A percentile compares a stretch with the other conserved stretches of the same genome.
Evolutionary conservation across 2,329 filamentous ascomycete species (phyloP).

Genomic region (Helotiales sp.): DNA sequence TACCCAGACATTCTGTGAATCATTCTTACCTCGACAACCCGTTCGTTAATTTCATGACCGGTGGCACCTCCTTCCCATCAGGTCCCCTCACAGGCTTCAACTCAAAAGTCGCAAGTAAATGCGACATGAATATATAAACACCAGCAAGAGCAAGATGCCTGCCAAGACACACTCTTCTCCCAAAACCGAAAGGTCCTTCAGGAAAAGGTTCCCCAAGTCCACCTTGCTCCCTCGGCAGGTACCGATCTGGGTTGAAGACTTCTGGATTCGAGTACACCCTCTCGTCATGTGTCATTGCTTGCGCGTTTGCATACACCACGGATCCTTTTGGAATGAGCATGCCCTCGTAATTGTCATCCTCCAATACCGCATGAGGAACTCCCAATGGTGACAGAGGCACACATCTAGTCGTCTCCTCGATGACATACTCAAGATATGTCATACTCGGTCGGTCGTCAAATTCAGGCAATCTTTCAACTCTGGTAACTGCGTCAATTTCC

Average conservation of each 20-base stretch:
- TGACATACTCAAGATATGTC: constrained; percentile 45
- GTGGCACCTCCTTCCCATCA: constrained; percentile 38
- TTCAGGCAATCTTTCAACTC: constrained; percentile 44
- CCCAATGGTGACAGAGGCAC: constrained; percentile 44
- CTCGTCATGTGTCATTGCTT: constrained; percentile 55
- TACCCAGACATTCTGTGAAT: neutral
- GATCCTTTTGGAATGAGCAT: constrained; percentile 57
- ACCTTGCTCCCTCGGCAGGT: constrained; percentile 39
- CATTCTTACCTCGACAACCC: constrained; percentile 22
- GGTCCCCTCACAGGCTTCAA: constrained; percentile 36
- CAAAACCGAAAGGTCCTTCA: constrained; percentile 52
- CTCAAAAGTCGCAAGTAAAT: constrained; percentile 41
- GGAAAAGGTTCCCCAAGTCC: constrained; percentile 47
- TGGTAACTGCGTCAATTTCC: constrained; percentile 49
- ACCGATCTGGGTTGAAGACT: constrained; percentile 48
- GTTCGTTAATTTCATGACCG: constrained; percentile 25
- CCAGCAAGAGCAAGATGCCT: constrained; percentile 49
- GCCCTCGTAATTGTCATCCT: constrained; percentile 57
- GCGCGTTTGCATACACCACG: constrained; percentile 50
- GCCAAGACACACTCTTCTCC: constrained; percentile 46
- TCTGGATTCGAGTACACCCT: constrained; percentile 43
- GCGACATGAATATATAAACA: constrained; percentile 43
- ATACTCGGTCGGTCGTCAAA: constrained; percentile 50
- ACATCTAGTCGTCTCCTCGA: constrained; percentile 48
- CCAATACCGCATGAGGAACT: constrained; percentile 53